Evolutionary conservation across 495 filamentous ascomycete species (phyloP).

Genomic region (Penicillium argentinense): DNA sequence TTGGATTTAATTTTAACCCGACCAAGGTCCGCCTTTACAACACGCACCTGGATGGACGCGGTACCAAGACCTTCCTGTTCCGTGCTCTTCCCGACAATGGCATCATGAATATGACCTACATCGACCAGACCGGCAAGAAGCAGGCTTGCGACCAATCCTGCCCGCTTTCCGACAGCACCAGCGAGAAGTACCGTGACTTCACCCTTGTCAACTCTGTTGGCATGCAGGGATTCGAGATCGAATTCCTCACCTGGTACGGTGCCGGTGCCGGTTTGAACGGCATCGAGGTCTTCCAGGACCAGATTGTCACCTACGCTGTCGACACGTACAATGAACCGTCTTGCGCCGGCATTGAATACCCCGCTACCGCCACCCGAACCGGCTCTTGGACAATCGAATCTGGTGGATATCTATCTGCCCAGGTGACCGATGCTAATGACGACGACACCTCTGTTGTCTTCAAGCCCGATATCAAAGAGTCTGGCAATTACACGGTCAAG

Average conservation of each 20-base stretch:
- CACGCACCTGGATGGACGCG: slow-evolving; percentile 79
- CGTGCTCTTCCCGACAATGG: slow-evolving; percentile 80
- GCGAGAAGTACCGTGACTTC: slow-evolving; percentile 79
- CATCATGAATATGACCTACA: slow-evolving; percentile 95
- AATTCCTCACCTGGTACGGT: slow-evolving; percentile 85
- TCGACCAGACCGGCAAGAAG: slow-evolving; percentile 65
- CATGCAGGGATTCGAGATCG: slow-evolving; percentile 85
- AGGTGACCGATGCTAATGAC: slow-evolving; percentile 56
- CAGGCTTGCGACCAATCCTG: slow-evolving; percentile 74
- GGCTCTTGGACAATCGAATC: slow-evolving; percentile 75
- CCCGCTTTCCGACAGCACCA: slow-evolving; percentile 67
- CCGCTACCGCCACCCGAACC: slow-evolving; percentile 62
- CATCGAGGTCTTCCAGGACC: slow-evolving; percentile 84
- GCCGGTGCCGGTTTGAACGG: slow-evolving; percentile 82
- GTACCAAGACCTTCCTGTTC: slow-evolving; percentile 82
- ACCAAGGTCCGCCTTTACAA: slow-evolving; percentile 89
- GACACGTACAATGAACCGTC: slow-evolving; percentile 84
- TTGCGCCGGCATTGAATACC: slow-evolving; percentile 65
- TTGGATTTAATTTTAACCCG: slow-evolving; percentile 78
- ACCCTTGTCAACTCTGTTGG: slow-evolving; percentile 82
- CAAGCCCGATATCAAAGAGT: slow-evolving; percentile 79
- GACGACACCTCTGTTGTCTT: slow-evolving; percentile 65
- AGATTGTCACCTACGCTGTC: slow-evolving; percentile 82
- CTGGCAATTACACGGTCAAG: slow-evolving; percentile 84
- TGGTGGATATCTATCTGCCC: slow-evolving; percentile 72